Conservation (phyloP, 1,284 basidiomycete species). For the Singerocomus rubriflavus region DNA sequence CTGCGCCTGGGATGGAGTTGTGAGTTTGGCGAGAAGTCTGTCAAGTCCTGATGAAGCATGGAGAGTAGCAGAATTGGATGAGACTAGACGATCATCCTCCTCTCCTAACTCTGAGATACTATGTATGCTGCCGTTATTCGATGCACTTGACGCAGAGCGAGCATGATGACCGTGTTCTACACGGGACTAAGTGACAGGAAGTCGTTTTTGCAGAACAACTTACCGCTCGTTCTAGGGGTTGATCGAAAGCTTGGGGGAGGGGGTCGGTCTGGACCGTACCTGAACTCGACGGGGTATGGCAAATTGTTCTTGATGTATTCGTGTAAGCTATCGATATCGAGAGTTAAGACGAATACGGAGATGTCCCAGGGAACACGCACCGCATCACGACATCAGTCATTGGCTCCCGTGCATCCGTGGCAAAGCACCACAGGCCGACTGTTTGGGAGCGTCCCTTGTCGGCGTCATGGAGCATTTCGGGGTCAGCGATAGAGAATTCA, state of each 20-base stretch:
- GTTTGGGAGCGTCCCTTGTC: constrained; percentile 58
- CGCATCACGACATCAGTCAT: constrained; percentile 67
- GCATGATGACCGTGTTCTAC: constrained; percentile 26
- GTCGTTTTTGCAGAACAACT: background rate
- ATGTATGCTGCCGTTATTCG: constrained; percentile 34
- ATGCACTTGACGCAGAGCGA: constrained; percentile 32
- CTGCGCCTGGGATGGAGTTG: constrained; percentile 20
- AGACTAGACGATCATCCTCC: constrained; percentile 19
- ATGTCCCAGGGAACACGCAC: constrained; percentile 34
- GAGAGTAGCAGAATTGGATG: constrained; percentile 13
- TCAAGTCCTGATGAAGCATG: constrained; percentile 51
- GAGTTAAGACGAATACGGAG: background rate
- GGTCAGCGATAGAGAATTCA: constrained; percentile 39
- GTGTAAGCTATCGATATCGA: constrained; percentile 46
- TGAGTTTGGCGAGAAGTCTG: constrained; percentile 58
- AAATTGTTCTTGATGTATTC: constrained; percentile 59
- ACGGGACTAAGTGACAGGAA: constrained; percentile 13
- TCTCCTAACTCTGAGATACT: constrained; percentile 34
- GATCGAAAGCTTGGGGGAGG: constrained; percentile 43
- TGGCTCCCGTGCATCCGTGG: constrained; percentile 66
- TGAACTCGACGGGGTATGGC: constrained; percentile 66
- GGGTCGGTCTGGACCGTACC: constrained; percentile 61
- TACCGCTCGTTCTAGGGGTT: constrained; percentile 31
- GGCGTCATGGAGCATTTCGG: constrained; percentile 39
- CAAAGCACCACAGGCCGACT: constrained; percentile 77